Evolutionary conservation across 768 basidiomycete species (phyloP).

Genomic region (Daedalea quercina): DNA sequence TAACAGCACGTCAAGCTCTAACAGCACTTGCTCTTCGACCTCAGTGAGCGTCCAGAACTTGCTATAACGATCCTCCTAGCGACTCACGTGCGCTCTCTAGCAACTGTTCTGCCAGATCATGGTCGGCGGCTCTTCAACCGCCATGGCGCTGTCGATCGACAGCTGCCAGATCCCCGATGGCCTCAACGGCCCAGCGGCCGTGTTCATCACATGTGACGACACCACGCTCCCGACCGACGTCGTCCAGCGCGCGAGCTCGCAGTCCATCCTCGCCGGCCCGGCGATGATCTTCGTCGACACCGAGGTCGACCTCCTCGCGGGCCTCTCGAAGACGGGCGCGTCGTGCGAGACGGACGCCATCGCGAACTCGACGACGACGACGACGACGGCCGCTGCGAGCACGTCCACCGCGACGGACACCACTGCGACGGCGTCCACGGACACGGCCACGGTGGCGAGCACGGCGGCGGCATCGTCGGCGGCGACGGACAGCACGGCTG

Average conservation of each 20-base stretch:
- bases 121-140: slow-evolving; percentile 47
- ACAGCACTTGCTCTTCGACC: slow-evolving; percentile 18
- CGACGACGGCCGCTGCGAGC: slow-evolving; percentile 18
- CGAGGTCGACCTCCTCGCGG: slow-evolving; percentile 42
- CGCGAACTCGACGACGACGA: slow-evolving; percentile 7
- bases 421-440: slow-evolving; percentile 9
- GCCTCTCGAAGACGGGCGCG: slow-evolving; percentile 25
- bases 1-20: too few species aligned
- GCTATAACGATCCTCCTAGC: neutral
- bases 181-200: slow-evolving; percentile 68
- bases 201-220: slow-evolving; percentile 59
- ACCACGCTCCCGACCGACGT: slow-evolving; percentile 62
- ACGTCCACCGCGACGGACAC: slow-evolving; percentile 11
- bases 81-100: slow-evolving; percentile 23
- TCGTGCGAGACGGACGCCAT: neutral
- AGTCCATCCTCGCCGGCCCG: slow-evolving; percentile 65
- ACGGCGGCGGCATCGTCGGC: slow-evolving; percentile 9
- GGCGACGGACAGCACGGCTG: neutral
- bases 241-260: slow-evolving; percentile 40
- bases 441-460: slow-evolving; percentile 12
- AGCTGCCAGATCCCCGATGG: slow-evolving; percentile 59
- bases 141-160: slow-evolving; percentile 52
- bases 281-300: slow-evolving; percentile 61
- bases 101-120: slow-evolving; percentile 71
- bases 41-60: slow-evolving; percentile 27